Base-by-base conservation (phyloP, 176 grass and related monocot genomes). In the Oryza rufipogon region DNA sequence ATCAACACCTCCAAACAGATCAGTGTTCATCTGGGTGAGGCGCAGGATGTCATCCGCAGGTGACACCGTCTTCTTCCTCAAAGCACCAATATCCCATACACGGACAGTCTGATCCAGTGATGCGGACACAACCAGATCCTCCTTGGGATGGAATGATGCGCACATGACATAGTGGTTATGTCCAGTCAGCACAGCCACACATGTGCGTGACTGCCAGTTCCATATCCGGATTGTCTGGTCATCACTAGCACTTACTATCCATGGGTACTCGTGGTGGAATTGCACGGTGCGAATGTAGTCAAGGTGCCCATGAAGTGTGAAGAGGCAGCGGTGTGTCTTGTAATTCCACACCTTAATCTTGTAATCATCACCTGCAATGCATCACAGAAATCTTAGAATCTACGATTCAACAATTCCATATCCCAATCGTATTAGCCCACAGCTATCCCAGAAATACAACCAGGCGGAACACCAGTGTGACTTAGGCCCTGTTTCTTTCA, bases 261-360 rank as follows among this genome's bases (percentile, higher is more conserved):
- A 97, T 0, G 94, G 94, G 17, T 85, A 84, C 80, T 94, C 92
- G 5, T 94, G 83, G 28, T 94, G 94, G 83, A 97, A 97, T 28
- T 97, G 94, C n/a, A 97, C 94, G 0, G 94, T 97, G n/a, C 94
- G 90, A 48, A 97, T 97, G 79, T 97, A 97, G 78, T 97, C 94
- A 42, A 97, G 90, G 58, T 97, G 94, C 2, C 94, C 94, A 34
- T 92, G 90, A 47, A 97, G 92, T 15, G 94, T 97, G 81, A 97
- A 97, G 16, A 97, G 88, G 92, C 92, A 97, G 41, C 92, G 91
- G 84, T 97, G 94, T 0, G 92, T 97, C 78, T 97, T 97, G 83
- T 97, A 94, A 67, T 94, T 97, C 92, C 94, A 97, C 46, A 97
- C 94, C 77, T 97, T 97, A 32, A 97, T 97, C 83, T 97, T 97